Base-by-base conservation (phyloP, 1,284 basidiomycete species). In the Fomitopsis pinicola region DNA sequence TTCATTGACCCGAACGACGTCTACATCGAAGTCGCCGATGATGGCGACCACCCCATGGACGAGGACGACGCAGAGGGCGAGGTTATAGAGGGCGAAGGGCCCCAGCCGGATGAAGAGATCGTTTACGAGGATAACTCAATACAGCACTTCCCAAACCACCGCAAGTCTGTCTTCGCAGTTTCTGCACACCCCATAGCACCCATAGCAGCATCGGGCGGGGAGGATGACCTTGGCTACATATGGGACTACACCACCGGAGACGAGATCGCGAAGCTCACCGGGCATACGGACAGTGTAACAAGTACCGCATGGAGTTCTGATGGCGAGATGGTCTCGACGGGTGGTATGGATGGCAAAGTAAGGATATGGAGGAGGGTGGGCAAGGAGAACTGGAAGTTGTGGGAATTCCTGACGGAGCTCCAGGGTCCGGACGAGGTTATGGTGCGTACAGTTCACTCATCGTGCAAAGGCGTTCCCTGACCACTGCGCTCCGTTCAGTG, bases 331-430 rank as follows among this genome's bases (percentile, higher is more conserved):
- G 83, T 97, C 61, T 89, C 97, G 14, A 98, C 95, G 0, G 97
- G 95, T 19, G 96, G 97, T 0, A 98, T 99, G 94, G 97, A 99
- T 71, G 97, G 97, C 9, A 89, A 87, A 70, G 89, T 98, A 26
- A 83, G 95, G 64, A 80, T 99, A 61, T 99, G 96, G 96, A 80
- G 89, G 72, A 82, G 91, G 68, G 89, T 93, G 14, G 87, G 86
- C 14, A 87, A 81, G 63, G 86, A 88, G 54, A 79, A 88, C 61
- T 95, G 86, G 77, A 83, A 79, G 64, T 82, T 78, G 58, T 99
- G 97, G 95, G 94, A 95, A 73, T 96, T 98, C 73, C 78, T 97
- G 72, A 94, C 92, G 8, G 92, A 92, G 72, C 78, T 98, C 55
- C 91, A 96, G 70, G 96, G 95, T 2, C 94, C 94, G 14, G 95